Conservation (phyloP, 345 rosid species). For the Toxicodendron radicans region DNA sequence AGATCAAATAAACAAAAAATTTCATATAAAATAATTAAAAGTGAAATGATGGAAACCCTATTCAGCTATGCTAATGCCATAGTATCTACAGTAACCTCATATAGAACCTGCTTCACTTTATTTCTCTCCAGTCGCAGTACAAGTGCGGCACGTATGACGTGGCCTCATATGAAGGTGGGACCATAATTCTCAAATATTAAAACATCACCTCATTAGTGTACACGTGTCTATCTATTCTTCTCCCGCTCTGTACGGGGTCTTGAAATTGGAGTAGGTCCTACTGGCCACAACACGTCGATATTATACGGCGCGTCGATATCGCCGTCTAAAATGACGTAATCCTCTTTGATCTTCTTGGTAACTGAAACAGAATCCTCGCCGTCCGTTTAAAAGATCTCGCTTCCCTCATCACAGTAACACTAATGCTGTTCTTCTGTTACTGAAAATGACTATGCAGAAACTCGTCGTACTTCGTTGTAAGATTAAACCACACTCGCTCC, state of each 20-base stretch:
- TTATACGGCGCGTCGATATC: slow-evolving; percentile 22
- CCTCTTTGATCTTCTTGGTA: slow-evolving; percentile 3
- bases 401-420: not conserved
- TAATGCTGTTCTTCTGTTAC: not conserved
- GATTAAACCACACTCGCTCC: not conserved
- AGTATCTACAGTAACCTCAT: not conserved
- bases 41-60: slow-evolving; percentile 4
- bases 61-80: not conserved
- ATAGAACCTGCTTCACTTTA: not conserved
- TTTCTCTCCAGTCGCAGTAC: not conserved
- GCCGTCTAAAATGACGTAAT: slow-evolving; percentile 33
- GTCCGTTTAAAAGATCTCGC: slow-evolving; percentile 19
- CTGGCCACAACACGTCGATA: slow-evolving; percentile 17
- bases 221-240: not conserved
- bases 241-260: slow-evolving; percentile 32
- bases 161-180: not conserved
- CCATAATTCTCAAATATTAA: not conserved
- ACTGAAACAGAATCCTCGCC: slow-evolving; percentile 20
- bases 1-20: not conserved
- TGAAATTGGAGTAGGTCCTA: slow-evolving; percentile 13
- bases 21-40: not conserved
- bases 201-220: slow-evolving; percentile 3
- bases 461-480: not conserved
- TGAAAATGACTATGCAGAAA: not conserved
- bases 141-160: slow-evolving; percentile 17